Base-by-base conservation (phyloP, 306 rosid genomes). In the Citrullus mucosospermus region DNA sequence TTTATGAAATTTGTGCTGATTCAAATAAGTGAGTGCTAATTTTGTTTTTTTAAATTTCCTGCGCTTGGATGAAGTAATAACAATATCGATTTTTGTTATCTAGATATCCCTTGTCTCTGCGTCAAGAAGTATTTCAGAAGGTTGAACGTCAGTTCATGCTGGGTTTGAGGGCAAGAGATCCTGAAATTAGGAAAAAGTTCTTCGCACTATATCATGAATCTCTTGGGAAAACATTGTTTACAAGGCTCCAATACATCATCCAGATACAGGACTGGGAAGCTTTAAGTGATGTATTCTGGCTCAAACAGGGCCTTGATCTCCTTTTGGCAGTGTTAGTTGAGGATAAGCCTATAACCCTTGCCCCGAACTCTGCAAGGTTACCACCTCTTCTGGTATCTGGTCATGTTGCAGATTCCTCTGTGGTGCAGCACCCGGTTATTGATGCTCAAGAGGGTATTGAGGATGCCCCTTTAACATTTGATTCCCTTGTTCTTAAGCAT, bases 221-320 rank as follows among this genome's bases (percentile, higher is more conserved):
- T 77, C 97, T 96, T 22, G 90, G 79, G 53, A 92, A 93, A 88
- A 82, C 96, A 57, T 86, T 96, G 79, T 96, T 96, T 68, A 71
- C 83, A 53, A 90, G 99, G 88, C 96, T 96, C 66, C 98, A 91
- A 78, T 96, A 85, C 86, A 90, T 96, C 69, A 91, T 96, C 83
- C 98, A 96, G 80, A 12, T 78, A 82, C 99, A 96, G 82, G 94
- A 96, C 48, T 96, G 99, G 99, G 97, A 86, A 81, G 96, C 98
- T 76, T 85, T 96, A 86, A 90, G 97, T 82, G 97, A 93, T 83
- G 93, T 91, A 82, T 96, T 96, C 85, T 96, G 99, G 99, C 97
- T 96, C 85, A 96, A 96, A 82, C 99, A 96, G 85, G 99, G 99
- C 80, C 99, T 96, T 70, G 99, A 96, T 88, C 96, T 92, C 82